Base-by-base conservation (phyloP, 805 yeast genomes). In the Spathaspora gorwiae region DNA sequence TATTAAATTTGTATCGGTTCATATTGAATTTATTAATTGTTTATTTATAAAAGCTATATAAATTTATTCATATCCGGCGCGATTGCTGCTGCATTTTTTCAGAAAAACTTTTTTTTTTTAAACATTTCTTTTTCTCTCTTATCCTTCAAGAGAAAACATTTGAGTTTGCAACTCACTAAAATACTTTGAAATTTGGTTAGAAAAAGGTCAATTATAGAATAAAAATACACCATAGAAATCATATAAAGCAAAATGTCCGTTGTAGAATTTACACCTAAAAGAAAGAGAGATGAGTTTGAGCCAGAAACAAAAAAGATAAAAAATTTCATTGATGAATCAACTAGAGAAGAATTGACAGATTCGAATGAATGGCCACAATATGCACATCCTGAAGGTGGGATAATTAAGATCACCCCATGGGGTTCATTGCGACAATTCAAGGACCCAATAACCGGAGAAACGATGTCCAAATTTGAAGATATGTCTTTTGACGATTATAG, bases 361-460 rank as follows among this genome's bases (percentile, higher is more conserved):
- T 54, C 60, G 13, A 62, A 68, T 35, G 81, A 78, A 45, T 79
- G 78, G 72, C 81, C 85, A 11, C 66, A 73, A 46, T 80, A 76
- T 51, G 69, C 70, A 43, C 84, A 79, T 50, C 85, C 85, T 1
- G 79, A 79, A 10, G 85, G 85, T 8, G 85, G 85, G 0, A 68
- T 68, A 29, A 75, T 80, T 39, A 81, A 79, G 56, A 75, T 80
- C 46, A 79, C 84, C 1, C 84, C 85, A 24, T 72, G 81, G 65
- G 85, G 85, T n/a, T 77, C 79, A 40, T 64, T 80, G 35, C 64
- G 84, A 50, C 74, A 70, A 48, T 67, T 56, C 52, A 68, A 66
- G 26, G 62, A 71, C 43, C 54, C 60, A 31, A 68, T 65, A 30
- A 69, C 70, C 39, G 80, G 80, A 43, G 72, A 74, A 40, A 56